Evolutionary conservation across 306 rosid species (phyloP), one percentile per base, ranked within the genome.

Genomic region (Mucuna pruriens): DNA sequence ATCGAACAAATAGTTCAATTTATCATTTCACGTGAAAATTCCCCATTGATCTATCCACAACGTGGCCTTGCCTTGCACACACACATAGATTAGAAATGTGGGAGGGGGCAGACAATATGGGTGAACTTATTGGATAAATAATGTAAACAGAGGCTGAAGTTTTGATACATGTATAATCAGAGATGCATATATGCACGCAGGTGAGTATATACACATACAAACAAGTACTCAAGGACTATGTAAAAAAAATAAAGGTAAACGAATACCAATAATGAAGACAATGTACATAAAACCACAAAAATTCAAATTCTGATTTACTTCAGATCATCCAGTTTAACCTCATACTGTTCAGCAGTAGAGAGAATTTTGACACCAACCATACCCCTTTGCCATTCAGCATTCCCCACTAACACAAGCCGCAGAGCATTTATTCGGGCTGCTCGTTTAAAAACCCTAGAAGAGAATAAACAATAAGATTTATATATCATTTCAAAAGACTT

Each of bases 301-400:
- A 40, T 5, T 81, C 42, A 63, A 84, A 57, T 65, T 51, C 57
- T 12, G 45, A 51, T 87, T 84, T 86, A 93, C 72, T 89, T 77
- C 29, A 93, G 88, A 82, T 95, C 93, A 77, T 89, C 96, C 33
- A 95, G 86, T 86, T 90, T 95, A 79, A 95, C 88, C 89, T 90
- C 97, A 3, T 83, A 57, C 85, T 93, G 97, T 77, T 95, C 94
- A 45, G 97, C 99, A 33, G 97, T 89, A 52, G 97, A 85, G 54
- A 95, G 99, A 64, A 82, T 74, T 90, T 95, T 95, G 31, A 95
- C 92, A 58, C 91, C 82, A 71, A 95, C 98, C 93, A 86, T 85
- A 75, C 96, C 98, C 87, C 80, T 86, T 86, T 93, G 91, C 99
- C 99, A 95, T 88, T 95, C 98, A 1, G 99, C 87, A 85, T 60